These are phyloP conservation scores for Ustilago trichophora DNA, from an alignment of 1,284 basidiomycete genomes.

Conservation along the genomic window DNA sequence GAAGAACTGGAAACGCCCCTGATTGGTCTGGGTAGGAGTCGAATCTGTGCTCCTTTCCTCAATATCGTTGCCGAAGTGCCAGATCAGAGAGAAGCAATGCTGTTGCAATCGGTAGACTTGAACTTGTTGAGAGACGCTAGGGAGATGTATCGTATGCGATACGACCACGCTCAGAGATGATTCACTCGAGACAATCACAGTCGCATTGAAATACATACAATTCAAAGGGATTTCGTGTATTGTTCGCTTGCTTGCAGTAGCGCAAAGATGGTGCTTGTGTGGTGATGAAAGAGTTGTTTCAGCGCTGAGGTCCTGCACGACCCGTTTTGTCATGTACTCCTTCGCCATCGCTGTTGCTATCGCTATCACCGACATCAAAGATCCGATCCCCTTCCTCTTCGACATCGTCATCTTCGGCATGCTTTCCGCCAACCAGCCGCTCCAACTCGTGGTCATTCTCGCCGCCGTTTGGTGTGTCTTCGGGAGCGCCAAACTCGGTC, in stretches of 20 bases:
- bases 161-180: constrained; percentile 40
- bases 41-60: constrained; percentile 56
- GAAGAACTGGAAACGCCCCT: constrained; percentile 26
- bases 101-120: constrained; percentile 53
- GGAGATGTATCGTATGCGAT: constrained; percentile 48
- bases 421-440: constrained; percentile 30
- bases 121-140: constrained; percentile 46
- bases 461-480: constrained; percentile 56
- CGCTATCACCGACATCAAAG: constrained; percentile 69
- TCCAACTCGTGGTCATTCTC: constrained; percentile 48
- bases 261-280: too few relatives aligned
- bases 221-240: too few relatives aligned
- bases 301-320: constrained; percentile 16
- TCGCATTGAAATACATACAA: not conserved
- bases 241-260: too few relatives aligned
- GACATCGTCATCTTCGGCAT: constrained; percentile 20
- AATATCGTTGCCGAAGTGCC: constrained; percentile 46
- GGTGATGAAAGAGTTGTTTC: not conserved
- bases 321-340: not conserved
- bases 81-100: constrained; percentile 46
- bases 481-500: constrained; percentile 13
- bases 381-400: constrained; percentile 61
- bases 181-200: not conserved
- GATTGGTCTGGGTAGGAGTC: constrained; percentile 55
- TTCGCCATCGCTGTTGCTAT: constrained; percentile 8